phyloP scores from a whole-genome alignment of 108 stramenopile species.

The Pseudonitzschia multistriata region DNA sequence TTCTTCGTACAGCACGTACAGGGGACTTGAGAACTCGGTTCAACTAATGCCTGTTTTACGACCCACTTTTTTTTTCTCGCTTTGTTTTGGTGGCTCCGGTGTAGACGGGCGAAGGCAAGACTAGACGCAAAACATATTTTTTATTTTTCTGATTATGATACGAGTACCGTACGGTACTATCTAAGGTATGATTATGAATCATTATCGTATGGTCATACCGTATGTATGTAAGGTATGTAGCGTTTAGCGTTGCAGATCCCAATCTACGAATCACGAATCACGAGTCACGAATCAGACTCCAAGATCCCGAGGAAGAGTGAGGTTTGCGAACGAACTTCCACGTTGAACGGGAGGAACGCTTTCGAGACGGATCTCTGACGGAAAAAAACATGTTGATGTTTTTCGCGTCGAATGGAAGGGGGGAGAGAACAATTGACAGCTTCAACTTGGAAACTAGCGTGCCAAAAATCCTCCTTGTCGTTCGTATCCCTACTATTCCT shows the following conservation, averaged over 20 bases:
- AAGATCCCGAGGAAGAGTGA: too few species aligned
- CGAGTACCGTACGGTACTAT: too few species aligned
- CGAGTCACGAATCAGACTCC: not conserved
- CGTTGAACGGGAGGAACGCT: not conserved
- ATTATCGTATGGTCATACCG: too few species aligned
- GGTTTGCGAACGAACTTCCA: not conserved
- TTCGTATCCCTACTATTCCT: not conserved
- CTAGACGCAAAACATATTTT: not conserved
- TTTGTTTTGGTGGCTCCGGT: not conserved
- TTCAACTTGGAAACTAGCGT: not conserved
- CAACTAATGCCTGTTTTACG: not conserved
- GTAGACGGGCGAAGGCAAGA: not conserved
- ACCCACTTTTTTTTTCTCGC: not conserved
- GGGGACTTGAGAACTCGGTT: not conserved
- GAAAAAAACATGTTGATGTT: constrained; percentile 4
- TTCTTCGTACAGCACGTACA: too few species aligned
- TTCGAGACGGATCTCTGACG: not conserved
- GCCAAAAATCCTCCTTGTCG: not conserved
- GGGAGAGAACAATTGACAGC: constrained; percentile 1
- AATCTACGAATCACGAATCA: not conserved
- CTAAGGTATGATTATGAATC: too few species aligned
- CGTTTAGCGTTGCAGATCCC: not conserved
- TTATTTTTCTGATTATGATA: too few species aligned
- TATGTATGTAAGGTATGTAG: too few species aligned
- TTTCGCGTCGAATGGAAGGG: constrained; percentile 10